These are phyloP conservation scores for Xylariaceae sp. DNA, from an alignment of 2,329 filamentous ascomycete species.

Conservation along the genomic window DNA sequence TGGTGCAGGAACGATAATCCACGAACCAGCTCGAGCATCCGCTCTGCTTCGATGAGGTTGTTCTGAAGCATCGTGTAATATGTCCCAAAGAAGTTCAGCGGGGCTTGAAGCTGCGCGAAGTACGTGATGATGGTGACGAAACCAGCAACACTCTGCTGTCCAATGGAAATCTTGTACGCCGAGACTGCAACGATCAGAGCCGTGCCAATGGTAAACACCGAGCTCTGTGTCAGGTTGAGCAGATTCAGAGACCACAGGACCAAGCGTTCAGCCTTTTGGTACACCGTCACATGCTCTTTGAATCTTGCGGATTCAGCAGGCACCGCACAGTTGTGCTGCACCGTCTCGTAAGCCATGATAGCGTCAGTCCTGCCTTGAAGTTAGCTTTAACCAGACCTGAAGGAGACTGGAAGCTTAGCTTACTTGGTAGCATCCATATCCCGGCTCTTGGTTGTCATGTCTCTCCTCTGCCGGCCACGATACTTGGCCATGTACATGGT, in stretches of 20 bases:
- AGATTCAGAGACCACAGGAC: constrained; percentile 49
- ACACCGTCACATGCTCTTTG: constrained; percentile 45
- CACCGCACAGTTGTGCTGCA: constrained; percentile 59
- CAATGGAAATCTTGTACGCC: constrained; percentile 53
- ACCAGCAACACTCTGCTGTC: constrained; percentile 43
- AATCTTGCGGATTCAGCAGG: constrained; percentile 51
- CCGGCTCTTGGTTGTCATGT: constrained; percentile 35
- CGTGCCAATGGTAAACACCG: constrained; percentile 55
- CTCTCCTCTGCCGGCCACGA: constrained; percentile 33
- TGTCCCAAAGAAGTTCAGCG: constrained; percentile 53
- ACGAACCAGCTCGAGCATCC: constrained; percentile 37
- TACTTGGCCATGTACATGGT: constrained; percentile 44
- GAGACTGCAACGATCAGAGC: constrained; percentile 54
- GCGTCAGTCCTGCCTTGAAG: constrained; percentile 31
- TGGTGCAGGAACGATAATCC: no score
- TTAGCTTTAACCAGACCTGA: constrained; percentile 3
- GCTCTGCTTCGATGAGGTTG: constrained; percentile 38
- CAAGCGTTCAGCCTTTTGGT: constrained; percentile 47
- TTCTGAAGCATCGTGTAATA: constrained; percentile 40
- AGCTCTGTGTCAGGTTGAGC: constrained; percentile 55
- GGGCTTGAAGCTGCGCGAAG: constrained; percentile 32
- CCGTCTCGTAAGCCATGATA: constrained; percentile 45
- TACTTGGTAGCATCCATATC: constrained; percentile 42
- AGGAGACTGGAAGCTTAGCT: constrained; percentile 2
- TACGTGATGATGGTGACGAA: constrained; percentile 40